Evolutionary conservation across 2,329 filamentous ascomycete species (phyloP).

Genomic region (Rosellinia necatrix): DNA sequence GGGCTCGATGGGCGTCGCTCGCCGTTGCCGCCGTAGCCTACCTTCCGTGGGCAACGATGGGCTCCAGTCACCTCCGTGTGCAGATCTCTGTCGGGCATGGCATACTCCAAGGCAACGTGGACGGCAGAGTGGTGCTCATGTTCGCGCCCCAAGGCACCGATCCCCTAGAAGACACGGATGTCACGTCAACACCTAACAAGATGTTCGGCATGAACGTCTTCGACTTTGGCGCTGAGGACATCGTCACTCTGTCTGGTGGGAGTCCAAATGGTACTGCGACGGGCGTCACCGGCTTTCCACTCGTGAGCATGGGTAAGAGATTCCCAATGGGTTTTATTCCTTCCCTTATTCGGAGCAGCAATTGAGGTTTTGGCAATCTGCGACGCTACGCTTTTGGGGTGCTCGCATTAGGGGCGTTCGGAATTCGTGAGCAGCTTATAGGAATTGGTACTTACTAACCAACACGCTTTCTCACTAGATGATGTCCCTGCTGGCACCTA

Average conservation of each 20-base stretch:
- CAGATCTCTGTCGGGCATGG: constrained; percentile 35
- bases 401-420: neutral
- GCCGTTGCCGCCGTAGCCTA: constrained; percentile 13
- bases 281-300: constrained; percentile 28
- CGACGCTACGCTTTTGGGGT: neutral
- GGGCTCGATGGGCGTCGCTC: constrained; percentile 21
- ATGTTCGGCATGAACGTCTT: constrained; percentile 34
- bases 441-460: neutral
- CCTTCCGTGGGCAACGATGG: constrained; percentile 10
- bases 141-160: constrained; percentile 33
- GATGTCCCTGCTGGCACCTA: constrained; percentile 28
- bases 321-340: neutral
- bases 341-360: neutral
- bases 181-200: constrained; percentile 30
- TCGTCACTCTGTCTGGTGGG: constrained; percentile 23
- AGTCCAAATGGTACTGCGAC: constrained; percentile 12
- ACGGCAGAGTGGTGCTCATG: constrained; percentile 34
- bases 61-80: constrained; percentile 13
- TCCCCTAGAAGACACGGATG: constrained; percentile 32
- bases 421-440: too few relatives aligned
- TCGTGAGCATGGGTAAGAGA: constrained; percentile 24
- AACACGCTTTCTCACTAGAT: constrained; percentile 8
- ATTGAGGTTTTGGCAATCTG: neutral
- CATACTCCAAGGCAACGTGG: constrained; percentile 23
- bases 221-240: constrained; percentile 21